Evolutionary conservation across 257 asterid species (phyloP).

Genomic region (Ophiorrhiza pumila): DNA sequence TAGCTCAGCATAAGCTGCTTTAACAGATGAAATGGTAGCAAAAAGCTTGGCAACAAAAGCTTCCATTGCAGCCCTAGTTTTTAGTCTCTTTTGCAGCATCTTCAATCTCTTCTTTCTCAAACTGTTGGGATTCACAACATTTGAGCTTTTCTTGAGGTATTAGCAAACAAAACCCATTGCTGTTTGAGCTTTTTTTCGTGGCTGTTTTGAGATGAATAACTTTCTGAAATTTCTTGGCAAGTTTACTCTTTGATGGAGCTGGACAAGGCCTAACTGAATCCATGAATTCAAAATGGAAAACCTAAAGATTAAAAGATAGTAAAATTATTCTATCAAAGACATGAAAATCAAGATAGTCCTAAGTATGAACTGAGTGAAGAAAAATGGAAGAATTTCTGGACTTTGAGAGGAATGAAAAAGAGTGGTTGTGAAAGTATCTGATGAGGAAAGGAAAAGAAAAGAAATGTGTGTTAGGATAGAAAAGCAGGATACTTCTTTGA

Average conservation of each 20-base stretch:
- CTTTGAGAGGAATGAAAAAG: background rate
- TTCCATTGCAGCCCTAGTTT: slow-evolving; percentile 67
- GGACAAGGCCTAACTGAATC: slow-evolving; percentile 52
- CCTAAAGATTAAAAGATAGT: background rate
- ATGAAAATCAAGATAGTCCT: slow-evolving; percentile 8
- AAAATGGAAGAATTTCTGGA: slow-evolving; percentile 3
- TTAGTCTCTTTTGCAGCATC: slow-evolving; percentile 47
- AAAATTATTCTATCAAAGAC: background rate
- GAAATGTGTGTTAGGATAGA: slow-evolving; percentile 7
- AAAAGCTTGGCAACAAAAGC: slow-evolving; percentile 90
- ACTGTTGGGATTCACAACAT: slow-evolving; percentile 71
- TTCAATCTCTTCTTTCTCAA: slow-evolving; percentile 49
- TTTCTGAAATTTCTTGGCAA: slow-evolving; percentile 56
- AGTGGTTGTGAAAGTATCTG: slow-evolving; percentile 19
- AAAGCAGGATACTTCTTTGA: slow-evolving; percentile 31
- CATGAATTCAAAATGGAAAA: slow-evolving; percentile 29
- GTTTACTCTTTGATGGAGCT: slow-evolving; percentile 44
- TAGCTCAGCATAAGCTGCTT: slow-evolving; percentile 94
- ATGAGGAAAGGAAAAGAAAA: slow-evolving; percentile 12
- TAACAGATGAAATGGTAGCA: slow-evolving; percentile 74
- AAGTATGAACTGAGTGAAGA: background rate
- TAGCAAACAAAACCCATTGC: slow-evolving; percentile 57
- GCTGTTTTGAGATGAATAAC: slow-evolving; percentile 47
- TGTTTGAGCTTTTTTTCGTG: slow-evolving; percentile 38
- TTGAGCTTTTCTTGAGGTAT: slow-evolving; percentile 81